Evolutionary conservation across 1,139 yeast genomes (phyloP), one percentile per base, ranked within the genome.

Genomic region (Yamadazyma buinensis): DNA sequence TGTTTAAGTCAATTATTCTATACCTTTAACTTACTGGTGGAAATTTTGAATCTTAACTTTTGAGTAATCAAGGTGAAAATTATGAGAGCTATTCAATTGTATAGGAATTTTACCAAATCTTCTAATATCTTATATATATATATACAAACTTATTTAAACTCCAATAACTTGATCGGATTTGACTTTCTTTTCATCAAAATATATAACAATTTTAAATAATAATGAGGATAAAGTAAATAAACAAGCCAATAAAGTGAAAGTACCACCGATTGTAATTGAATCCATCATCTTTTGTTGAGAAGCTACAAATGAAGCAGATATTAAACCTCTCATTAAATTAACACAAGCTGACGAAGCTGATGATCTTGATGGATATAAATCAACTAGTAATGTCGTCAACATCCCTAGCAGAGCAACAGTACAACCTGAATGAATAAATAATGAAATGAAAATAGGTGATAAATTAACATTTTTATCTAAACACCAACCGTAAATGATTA

Each of bases 401-500:
- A 57, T 49, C 3, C 56, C 42, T 38, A 59, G 42, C 25, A 52
- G 49, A 15, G 51, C 43, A 6, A 55, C 54, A 1, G 51, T 51
- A 23, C 41, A 14, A 21, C 40, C 32, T 1, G 88, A 74, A 0
- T 77, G 64, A 25, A 76, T 44, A 32, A 75, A 80, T 7, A 80
- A 64, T 33, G 73, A 64, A 2, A 84, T 61, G 8, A 84, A 52
- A 2, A 85, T 75, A 0, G 75, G 75, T 0, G 80, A 74, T 24
- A 80, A 57, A 28, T 67, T 67, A 0, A 70, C 72, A 10, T 64
- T 53, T 18, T 65, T 51, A 28, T 74, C 63, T 5, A 84, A 46
- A 33, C 84, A 72, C 95, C 95, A 85, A 1, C 92, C 95, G 59
- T 74, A 84, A 0, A 76, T 56, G 8, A 37, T 22, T 3, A 23